Evolutionary conservation across 2,329 filamentous ascomycete species (phyloP).

Genomic region (Sporothrix phasma): DNA sequence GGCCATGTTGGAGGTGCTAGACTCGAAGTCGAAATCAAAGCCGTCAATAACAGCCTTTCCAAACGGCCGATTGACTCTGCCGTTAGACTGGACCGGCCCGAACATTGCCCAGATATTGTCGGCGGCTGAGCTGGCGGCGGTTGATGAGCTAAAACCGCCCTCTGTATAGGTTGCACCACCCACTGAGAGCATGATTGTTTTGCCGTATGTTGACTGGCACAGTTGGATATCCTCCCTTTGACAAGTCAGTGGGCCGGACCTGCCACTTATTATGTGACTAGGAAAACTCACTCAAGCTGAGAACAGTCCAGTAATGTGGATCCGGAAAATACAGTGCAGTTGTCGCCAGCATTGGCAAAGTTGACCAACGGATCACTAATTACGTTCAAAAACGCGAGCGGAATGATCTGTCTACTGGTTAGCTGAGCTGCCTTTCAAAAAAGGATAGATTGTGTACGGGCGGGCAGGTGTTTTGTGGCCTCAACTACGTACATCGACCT

Average conservation of each 20-base stretch:
- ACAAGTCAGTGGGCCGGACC: background rate
- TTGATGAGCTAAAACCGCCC: constrained; percentile 49
- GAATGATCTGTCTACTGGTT: constrained; percentile 41
- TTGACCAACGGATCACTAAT: constrained; percentile 49
- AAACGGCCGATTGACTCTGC: constrained; percentile 51
- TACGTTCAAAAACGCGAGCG: constrained; percentile 51
- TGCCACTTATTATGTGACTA: too few relatives aligned
- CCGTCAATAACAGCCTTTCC: constrained; percentile 57
- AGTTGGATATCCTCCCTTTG: constrained; percentile 39
- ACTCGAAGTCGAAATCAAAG: constrained; percentile 69
- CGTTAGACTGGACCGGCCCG: constrained; percentile 42
- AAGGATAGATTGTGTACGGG: too few relatives aligned
- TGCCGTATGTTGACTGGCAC: constrained; percentile 53
- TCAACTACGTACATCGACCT: constrained; percentile 34
- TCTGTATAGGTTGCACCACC: constrained; percentile 62
- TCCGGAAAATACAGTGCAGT: constrained; percentile 49
- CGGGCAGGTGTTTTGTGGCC: background rate
- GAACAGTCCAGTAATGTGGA: constrained; percentile 51
- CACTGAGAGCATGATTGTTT: constrained; percentile 63
- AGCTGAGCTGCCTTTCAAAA: constrained; percentile 11
- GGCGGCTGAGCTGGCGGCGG: constrained; percentile 45
- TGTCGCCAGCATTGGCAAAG: constrained; percentile 54
- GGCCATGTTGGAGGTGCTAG: constrained; percentile 46
- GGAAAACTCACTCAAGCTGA: constrained; percentile 46
- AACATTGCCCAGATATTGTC: constrained; percentile 61